phyloP scores from a whole-genome alignment of 2,329 filamentous ascomycete genomes.

The Aspergillus alliaceus region DNA sequence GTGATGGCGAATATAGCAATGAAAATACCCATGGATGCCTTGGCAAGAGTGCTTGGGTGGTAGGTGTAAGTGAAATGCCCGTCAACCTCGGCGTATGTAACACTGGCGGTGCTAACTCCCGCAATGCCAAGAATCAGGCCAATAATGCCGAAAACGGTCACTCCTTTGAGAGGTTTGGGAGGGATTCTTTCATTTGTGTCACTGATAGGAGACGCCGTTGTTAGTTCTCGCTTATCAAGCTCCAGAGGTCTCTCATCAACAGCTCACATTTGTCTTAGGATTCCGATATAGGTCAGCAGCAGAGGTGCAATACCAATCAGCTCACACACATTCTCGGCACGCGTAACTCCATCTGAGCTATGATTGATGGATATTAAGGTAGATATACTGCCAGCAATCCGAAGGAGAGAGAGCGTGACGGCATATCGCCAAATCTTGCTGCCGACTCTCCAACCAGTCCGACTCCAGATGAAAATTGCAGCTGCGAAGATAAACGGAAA shows the following conservation, averaged over 20 bases:
- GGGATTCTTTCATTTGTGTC: constrained; percentile 17
- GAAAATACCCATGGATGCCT: constrained; percentile 26
- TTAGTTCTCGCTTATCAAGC: neutral
- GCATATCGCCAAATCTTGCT: constrained; percentile 29
- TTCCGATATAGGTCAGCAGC: constrained; percentile 26
- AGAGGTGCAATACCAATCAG: constrained; percentile 31
- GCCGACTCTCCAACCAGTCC: constrained; percentile 27
- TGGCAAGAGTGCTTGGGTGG: constrained; percentile 12
- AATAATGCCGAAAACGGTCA: constrained; percentile 17
- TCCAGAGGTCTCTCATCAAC: neutral
- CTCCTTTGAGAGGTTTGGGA: constrained; percentile 5
- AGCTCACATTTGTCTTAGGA: constrained; percentile 30
- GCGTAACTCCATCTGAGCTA: constrained; percentile 15
- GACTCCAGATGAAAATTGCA: constrained; percentile 27
- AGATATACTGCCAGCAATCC: constrained; percentile 28
- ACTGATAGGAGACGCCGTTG: neutral
- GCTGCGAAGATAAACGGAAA: constrained; percentile 27
- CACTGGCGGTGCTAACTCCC: constrained; percentile 16
- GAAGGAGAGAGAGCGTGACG: constrained; percentile 29
- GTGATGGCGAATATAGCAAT: constrained; percentile 22
- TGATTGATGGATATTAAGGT: constrained; percentile 24
- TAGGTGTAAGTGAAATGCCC: neutral
- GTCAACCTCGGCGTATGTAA: neutral
- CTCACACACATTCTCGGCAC: constrained; percentile 27
- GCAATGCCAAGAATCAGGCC: constrained; percentile 27